A percentile compares a stretch with the other conserved stretches of the same genome.
Evolutionary conservation across 2,329 filamentous ascomycete genomes (phyloP).

Genomic region (Ascochyta pisi): DNA sequence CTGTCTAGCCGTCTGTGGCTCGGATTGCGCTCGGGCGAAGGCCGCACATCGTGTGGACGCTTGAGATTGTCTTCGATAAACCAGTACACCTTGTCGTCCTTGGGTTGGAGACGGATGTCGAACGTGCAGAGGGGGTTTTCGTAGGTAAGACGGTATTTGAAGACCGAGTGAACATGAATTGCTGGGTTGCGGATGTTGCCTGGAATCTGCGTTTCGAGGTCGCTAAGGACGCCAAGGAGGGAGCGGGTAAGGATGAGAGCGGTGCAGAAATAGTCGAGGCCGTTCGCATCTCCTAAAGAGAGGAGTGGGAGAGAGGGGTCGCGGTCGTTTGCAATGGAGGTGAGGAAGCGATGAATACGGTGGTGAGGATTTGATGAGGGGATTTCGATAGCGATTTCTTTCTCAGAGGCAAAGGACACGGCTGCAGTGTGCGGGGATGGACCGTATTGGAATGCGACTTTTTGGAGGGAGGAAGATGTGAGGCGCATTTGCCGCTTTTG

Average conservation of each 20-base stretch:
- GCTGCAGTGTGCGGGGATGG: constrained; percentile 59
- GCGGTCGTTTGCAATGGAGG: constrained; percentile 63
- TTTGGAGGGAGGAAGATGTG: constrained; percentile 64
- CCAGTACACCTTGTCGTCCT: constrained; percentile 47
- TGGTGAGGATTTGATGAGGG: constrained; percentile 71
- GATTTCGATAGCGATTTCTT: constrained; percentile 64
- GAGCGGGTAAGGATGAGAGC: constrained; percentile 68
- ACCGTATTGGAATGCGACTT: constrained; percentile 73
- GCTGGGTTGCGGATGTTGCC: constrained; percentile 37
- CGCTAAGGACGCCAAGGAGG: constrained; percentile 66
- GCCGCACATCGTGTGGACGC: constrained; percentile 29
- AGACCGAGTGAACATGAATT: constrained; percentile 44
- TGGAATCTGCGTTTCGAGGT: constrained; percentile 61
- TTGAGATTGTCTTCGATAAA: constrained; percentile 45
- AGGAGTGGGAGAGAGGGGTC: constrained; percentile 63
- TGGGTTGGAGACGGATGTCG: constrained; percentile 43
- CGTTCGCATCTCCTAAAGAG: constrained; percentile 57
- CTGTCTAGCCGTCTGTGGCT: constrained; percentile 39
- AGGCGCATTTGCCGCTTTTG: constrained; percentile 62
- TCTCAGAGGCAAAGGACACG: constrained; percentile 61
- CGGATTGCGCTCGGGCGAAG: constrained; percentile 32
- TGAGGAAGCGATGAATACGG: constrained; percentile 66
- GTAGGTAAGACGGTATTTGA: constrained; percentile 51
- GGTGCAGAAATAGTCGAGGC: constrained; percentile 64
- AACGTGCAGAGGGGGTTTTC: constrained; percentile 51